These are phyloP conservation scores for Fusarium sp. DNA, from an alignment of 2,329 filamentous ascomycete genomes.

Conservation along the genomic window DNA sequence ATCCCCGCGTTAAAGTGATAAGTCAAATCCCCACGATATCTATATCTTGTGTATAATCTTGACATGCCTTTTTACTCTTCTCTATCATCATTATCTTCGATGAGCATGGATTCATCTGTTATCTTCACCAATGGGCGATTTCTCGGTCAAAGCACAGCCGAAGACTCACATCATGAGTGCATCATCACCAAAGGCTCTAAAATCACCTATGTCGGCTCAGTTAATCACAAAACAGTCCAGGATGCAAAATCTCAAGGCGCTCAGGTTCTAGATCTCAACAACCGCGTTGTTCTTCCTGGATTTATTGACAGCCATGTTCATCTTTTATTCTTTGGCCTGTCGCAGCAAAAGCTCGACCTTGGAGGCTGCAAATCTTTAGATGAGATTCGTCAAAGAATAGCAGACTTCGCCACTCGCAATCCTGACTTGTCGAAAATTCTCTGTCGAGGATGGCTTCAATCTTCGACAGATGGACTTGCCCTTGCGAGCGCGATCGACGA, in stretches of 20 bases:
- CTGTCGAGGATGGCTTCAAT: conserved; percentile 64
- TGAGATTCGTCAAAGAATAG: conserved; percentile 60
- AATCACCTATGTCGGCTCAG: conserved; percentile 23
- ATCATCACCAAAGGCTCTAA: conserved; percentile 18
- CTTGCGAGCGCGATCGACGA: conserved; percentile 59
- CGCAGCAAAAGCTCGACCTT: conserved; percentile 61
- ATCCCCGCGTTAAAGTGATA: background rate
- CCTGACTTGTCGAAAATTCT: conserved; percentile 60
- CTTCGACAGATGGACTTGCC: conserved; percentile 52
- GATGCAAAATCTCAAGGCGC: conserved; percentile 14
- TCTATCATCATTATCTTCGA: background rate
- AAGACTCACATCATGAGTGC: conserved; percentile 3
- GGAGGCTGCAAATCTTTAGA: conserved; percentile 58
- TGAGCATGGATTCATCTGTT: background rate
- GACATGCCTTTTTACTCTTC: accelerated
- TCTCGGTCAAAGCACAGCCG: background rate
- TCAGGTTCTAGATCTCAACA: conserved; percentile 47
- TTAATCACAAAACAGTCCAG: background rate
- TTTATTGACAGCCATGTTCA: conserved; percentile 68
- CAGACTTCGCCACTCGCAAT: conserved; percentile 56
- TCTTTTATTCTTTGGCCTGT: conserved; percentile 62
- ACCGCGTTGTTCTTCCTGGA: conserved; percentile 59
- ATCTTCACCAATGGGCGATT: conserved; percentile 12
- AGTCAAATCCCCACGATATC: background rate
- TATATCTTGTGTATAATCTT: too few relatives aligned